A percentile compares a stretch with the other conserved stretches of the same genome.
Conservation (phyloP, 2,329 filamentous ascomycete species). For the Lasiodiplodia citricola region DNA sequence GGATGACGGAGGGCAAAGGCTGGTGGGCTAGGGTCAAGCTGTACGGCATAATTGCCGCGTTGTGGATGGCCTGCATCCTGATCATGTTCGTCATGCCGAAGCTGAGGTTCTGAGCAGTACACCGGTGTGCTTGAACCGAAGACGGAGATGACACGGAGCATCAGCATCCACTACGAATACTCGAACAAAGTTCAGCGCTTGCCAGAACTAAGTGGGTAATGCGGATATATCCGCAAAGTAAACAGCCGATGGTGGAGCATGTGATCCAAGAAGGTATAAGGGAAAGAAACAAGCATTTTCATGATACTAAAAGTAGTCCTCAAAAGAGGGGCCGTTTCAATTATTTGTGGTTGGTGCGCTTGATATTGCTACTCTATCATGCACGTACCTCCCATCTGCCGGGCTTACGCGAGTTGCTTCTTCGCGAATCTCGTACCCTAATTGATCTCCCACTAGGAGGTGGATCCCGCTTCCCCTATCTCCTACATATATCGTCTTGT, state of each 20-base stretch:
- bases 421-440: neutral
- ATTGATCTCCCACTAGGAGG: neutral
- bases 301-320: constrained; percentile 12
- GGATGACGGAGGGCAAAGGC: constrained; percentile 85
- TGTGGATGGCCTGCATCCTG: constrained; percentile 79
- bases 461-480: constrained; percentile 14
- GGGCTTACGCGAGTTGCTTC: neutral
- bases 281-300: neutral
- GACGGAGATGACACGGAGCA: neutral
- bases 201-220: neutral
- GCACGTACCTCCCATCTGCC: neutral
- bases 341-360: neutral
- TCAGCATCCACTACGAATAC: neutral
- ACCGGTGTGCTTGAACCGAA: too few relatives aligned
- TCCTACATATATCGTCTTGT: neutral
- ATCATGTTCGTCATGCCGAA: constrained; percentile 89
- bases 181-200: neutral
- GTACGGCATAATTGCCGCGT: constrained; percentile 80
- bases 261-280: neutral
- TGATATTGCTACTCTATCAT: constrained; percentile 11
- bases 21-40: constrained; percentile 85
- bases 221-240: neutral
- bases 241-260: neutral
- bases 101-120: constrained; percentile 71
- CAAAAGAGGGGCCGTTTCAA: constrained; percentile 3